Conservation (phyloP, 192 early-diverging fungal species). For the Jimgerdemannia lactiflua region DNA sequence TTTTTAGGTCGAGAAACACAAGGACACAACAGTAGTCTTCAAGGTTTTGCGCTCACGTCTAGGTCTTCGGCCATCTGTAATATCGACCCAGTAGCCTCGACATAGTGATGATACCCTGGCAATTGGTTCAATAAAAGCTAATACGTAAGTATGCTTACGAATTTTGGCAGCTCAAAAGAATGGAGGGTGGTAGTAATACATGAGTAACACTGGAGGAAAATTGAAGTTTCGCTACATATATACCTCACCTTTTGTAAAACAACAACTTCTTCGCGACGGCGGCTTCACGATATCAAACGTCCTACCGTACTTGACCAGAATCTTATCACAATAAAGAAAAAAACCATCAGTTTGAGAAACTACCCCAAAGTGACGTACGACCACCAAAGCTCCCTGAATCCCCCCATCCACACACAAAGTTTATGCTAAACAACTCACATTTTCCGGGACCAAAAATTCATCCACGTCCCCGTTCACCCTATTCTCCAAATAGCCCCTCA, state of each 20-base stretch:
- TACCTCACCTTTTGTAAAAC: slow-evolving; percentile 70
- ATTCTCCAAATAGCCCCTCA: slow-evolving; percentile 10
- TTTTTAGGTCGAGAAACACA: not conserved
- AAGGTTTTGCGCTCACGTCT: slow-evolving; percentile 33
- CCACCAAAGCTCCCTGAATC: too few species aligned
- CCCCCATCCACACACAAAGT: too few species aligned
- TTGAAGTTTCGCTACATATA: not conserved
- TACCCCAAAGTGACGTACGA: too few species aligned
- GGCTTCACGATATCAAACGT: slow-evolving; percentile 70
- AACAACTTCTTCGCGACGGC: slow-evolving; percentile 59
- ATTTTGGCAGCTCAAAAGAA: not conserved
- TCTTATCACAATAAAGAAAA: slow-evolving; percentile 16
- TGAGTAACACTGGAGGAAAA: too few species aligned
- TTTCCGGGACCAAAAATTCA: slow-evolving; percentile 46
- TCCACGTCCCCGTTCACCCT: slow-evolving; percentile 16
- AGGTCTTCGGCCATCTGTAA: slow-evolving; percentile 44
- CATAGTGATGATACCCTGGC: slow-evolving; percentile 66
- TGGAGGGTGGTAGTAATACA: too few species aligned
- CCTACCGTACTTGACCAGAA: slow-evolving; percentile 44
- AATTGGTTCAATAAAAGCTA: too few species aligned
- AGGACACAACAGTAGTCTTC: not conserved
- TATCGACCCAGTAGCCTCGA: slow-evolving; percentile 56
- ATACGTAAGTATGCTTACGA: not conserved
- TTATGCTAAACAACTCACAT: slow-evolving; percentile 7
- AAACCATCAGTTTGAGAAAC: not conserved